Evolutionary conservation across 2,329 filamentous ascomycete genomes (phyloP).

Genomic region (Dryadomyces quercus-mongolicae): DNA sequence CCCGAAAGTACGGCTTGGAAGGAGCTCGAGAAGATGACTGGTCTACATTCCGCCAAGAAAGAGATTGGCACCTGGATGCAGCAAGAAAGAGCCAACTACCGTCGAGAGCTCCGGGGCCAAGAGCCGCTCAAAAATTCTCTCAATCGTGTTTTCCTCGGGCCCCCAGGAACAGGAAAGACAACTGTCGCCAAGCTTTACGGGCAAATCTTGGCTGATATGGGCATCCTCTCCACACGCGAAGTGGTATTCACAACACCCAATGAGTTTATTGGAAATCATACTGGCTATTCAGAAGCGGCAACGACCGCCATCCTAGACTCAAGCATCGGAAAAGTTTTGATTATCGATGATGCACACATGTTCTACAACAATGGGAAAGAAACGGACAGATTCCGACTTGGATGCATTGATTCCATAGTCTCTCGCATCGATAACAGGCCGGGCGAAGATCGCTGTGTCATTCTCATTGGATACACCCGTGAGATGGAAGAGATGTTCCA

Average conservation of each 20-base stretch:
- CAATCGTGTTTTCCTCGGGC: neutral
- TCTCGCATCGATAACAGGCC: conserved; percentile 57
- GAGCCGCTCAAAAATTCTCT: neutral
- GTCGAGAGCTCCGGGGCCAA: neutral
- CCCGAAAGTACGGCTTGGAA: neutral
- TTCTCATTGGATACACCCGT: conserved; percentile 57
- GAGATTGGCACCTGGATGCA: neutral
- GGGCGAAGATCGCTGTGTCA: conserved; percentile 59
- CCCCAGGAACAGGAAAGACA: neutral
- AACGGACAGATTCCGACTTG: conserved; percentile 25
- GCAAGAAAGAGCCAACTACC: neutral
- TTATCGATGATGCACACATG: conserved; percentile 71
- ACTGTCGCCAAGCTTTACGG: neutral
- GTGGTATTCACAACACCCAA: neutral
- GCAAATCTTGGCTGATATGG: neutral
- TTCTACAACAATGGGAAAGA: conserved; percentile 33
- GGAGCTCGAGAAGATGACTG: neutral
- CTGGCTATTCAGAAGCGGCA: conserved; percentile 46
- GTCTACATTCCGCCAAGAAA: neutral
- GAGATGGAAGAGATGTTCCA: conserved; percentile 61
- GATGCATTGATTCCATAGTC: conserved; percentile 61
- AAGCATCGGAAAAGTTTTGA: conserved; percentile 58
- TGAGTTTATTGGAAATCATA: conserved; percentile 44
- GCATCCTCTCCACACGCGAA: neutral
- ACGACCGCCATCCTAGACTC: conserved; percentile 60